Conservation (phyloP, 805 yeast genomes). For the Groenewaldozyma tartarivorans region DNA sequence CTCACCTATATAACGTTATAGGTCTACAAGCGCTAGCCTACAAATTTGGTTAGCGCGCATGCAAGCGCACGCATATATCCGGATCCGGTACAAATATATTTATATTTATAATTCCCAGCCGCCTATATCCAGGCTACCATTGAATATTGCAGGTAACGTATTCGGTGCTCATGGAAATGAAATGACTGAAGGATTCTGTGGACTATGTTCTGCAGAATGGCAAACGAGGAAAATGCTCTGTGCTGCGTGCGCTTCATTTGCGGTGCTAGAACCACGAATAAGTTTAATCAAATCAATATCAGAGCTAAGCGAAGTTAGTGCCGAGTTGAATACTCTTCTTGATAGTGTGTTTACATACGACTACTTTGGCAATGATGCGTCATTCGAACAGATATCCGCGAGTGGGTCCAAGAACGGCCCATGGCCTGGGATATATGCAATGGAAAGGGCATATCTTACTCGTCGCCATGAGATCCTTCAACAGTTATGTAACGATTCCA, state of each 20-base stretch:
- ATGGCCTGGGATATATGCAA: not conserved
- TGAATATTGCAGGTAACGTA: too few species aligned
- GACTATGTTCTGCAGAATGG: not conserved
- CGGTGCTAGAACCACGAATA: slow-evolving; percentile 12
- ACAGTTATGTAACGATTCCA: not conserved
- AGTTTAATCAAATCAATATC: slow-evolving; percentile 12
- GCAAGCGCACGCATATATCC: too few species aligned
- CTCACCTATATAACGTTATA: too few species aligned
- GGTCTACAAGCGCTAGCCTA: too few species aligned
- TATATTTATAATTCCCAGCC: too few species aligned
- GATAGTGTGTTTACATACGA: slow-evolving; percentile 3
- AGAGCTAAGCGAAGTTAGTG: slow-evolving; percentile 11
- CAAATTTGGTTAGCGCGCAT: too few species aligned
- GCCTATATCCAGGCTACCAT: too few species aligned
- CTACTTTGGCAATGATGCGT: not conserved
- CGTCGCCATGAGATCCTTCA: not conserved
- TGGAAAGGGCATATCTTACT: not conserved
- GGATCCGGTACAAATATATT: too few species aligned
- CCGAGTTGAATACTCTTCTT: slow-evolving; percentile 6
- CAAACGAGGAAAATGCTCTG: slow-evolving; percentile 12
- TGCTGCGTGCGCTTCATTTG: slow-evolving; percentile 14
- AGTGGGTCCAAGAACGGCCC: not conserved
- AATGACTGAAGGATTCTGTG: too few species aligned
- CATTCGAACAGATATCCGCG: not conserved
- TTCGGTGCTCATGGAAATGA: too few species aligned